These are phyloP conservation scores for Fusarium longipes DNA, from an alignment of 2,329 filamentous ascomycete species.

Conservation along the genomic window DNA sequence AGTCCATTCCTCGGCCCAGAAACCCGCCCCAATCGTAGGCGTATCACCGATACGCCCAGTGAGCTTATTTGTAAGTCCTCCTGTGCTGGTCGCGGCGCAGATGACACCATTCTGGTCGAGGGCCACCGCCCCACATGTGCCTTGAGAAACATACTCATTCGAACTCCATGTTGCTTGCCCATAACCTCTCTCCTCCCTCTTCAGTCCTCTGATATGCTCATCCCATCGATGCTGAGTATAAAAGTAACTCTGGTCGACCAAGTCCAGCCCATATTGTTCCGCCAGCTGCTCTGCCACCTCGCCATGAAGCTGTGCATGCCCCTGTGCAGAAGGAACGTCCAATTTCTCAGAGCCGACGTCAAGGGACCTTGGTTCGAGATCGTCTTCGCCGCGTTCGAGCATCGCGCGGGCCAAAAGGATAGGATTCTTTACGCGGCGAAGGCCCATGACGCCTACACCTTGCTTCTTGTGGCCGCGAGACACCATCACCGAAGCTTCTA, in stretches of 20 bases:
- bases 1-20: conserved; percentile 89
- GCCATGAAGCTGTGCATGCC: conserved; percentile 77
- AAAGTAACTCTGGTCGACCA: conserved; percentile 78
- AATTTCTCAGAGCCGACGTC: conserved; percentile 28
- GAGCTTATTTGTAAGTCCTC: conserved; percentile 89
- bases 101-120: conserved; percentile 80
- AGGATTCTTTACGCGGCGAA: conserved; percentile 81
- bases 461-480: conserved; percentile 78
- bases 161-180: conserved; percentile 66
- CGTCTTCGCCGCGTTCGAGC: conserved; percentile 73
- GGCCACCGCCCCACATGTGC: conserved; percentile 85
- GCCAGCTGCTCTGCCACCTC: conserved; percentile 77
- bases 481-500: conserved; percentile 90
- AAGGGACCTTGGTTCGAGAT: conserved; percentile 58
- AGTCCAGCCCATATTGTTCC: conserved; percentile 73
- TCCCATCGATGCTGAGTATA: conserved; percentile 84
- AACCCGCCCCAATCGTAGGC: conserved; percentile 83
- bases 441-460: conserved; percentile 79
- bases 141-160: conserved; percentile 79
- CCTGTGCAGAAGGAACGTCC: conserved; percentile 68
- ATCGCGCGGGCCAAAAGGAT: conserved; percentile 78
- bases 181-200: conserved; percentile 59
- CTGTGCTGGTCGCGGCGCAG: conserved; percentile 74
- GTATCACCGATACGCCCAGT: conserved; percentile 89
- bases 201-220: conserved; percentile 73